Evolutionary conservation across 2,329 filamentous ascomycete species (phyloP), one percentile per base, ranked within the genome.

Genomic region (Ophiostoma angusticollis): DNA sequence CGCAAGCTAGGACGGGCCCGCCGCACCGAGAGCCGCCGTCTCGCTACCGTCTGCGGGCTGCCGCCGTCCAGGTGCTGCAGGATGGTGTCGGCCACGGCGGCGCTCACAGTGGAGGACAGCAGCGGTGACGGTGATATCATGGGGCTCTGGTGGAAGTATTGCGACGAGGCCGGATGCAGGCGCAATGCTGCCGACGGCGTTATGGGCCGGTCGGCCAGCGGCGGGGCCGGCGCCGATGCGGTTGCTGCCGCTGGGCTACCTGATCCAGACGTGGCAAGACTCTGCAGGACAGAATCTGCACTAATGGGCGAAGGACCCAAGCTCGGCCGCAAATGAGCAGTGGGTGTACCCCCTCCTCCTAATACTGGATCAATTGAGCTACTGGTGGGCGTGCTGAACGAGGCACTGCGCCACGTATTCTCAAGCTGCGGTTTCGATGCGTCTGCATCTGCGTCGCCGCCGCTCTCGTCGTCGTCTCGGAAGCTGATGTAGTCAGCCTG

Each of bases 91-190:
- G 70, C 67, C 31, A 77, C 67, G 1, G 72, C 70, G 0, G 69
- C 68, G 14, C 63, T 72, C 27, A 77, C 67, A 2, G 72, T 74
- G 0, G 71, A 74, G 2, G 71, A 73, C 24, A 76, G 22, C 24
- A 49, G 61, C 0, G 72, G 72, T 0, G 72, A 75, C 9, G 72
- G 72, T 3, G 71, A 75, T 44, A 74, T 72, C 27, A 76, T 64
- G 2, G 65, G 62, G 23, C 64, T 65, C 21, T 63, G 57, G 44
- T 57, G 62, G 35, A 21, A 17, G 41, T 40, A 40, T 25, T 37
- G 24, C 12, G 27, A 27, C 17, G 27, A 17, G 13, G 39, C 23
- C 13, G 25, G 29, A 16, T 32, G 30, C 3, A 37, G 18, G 9
- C 31, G 54, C 45, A 45, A 48, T 30, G 48, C 52, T 39, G 43